Base-by-base conservation (phyloP, 441 rosid genomes). In the Viola pubescens region DNA sequence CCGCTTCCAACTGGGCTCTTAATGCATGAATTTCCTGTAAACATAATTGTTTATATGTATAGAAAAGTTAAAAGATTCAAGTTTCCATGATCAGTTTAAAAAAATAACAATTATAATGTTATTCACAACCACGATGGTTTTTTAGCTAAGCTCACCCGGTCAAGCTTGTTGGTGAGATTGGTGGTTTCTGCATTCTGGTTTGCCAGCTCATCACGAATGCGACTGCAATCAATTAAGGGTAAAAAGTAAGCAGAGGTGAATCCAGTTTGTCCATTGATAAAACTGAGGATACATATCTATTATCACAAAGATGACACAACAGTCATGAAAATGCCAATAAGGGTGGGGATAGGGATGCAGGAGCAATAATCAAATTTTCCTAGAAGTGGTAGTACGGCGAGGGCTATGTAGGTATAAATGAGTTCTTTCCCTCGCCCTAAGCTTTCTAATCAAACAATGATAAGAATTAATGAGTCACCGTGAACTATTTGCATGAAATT, bases 131-230 rank as follows among this genome's bases (percentile, higher is more conserved):
- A 19, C 26, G 26, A 19, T 19, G 26, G 26, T 19, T 19, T 19
- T 19, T 19, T 14, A 40, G 59, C 26, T 54, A 62, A 44, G 58
- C 78, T 79, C 63, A 88, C 98, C 74, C 82, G 73, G 58, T 91
- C 95, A 49, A 88, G 92, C 73, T 86, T 91, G 81, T 88, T 88
- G 0, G 95, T 88, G 62, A 91, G 91, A 79, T 83, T 85, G 65
- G 75, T 79, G 59, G 95, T 91, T 79, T 91, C 95, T 0, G 95
- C 85, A 72, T 81, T 91, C 73, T 91, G 98, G 69, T 88, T 85
- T 9, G 98, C 84, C 40, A 88, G 79, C 59, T 91, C 96, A 58
- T 88, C 96, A 9, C 92, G 90, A 60, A 85, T 88, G 52, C 89
- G 88, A 62, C 98, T 91, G 80, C 51, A 39, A 45, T 12, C 60